Evolutionary conservation across 208 protist genomes (phyloP), one percentile per base, ranked within the genome.

Genomic region (Crithidia expoeki): DNA sequence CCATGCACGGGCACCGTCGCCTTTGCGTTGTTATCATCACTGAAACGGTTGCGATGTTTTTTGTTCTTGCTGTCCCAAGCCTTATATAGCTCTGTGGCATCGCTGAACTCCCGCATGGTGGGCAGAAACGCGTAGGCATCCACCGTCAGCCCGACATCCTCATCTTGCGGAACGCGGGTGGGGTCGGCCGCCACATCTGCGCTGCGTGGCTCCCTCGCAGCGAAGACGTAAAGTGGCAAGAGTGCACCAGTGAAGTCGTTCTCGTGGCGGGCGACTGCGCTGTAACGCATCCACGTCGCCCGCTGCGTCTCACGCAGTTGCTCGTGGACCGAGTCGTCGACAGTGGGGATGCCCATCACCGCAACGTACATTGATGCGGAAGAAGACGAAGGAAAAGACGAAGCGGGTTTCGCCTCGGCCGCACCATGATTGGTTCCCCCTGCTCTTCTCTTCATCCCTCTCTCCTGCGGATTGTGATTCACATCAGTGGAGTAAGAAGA

Each of bases 181-280:
- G 14, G 10, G 38, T 44, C 38, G 38, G 7, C 38, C 38, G 10
- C 38, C 38, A 17, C 38, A 7, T 44, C 14, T 44, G 7, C 38
- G 14, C 38, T 44, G 38, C 21, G 17, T 23, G 23, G 7, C 27
- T 44, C 27, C 58, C 1, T 1, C 17, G 58, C 58, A 4, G 42
- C 58, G 34, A 64, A 64, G 42, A 64, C 12, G 42, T 64, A 64
- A 23, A 64, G 42, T 12, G 38, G 58, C 38, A 64, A 42, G 27
- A 64, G 14, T 12, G 58, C 33, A 1, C 58, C 58, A 11, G 19
- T 28, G 34, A 64, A 64, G 58, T 30, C 17, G 42, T 34, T 50
- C 27, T 64, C 58, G 12, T 10, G 4, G 12, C 42, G 38, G 17
- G 58, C 58, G 1, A 64, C 58, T 4, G 21, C 42, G 2, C 28